Conservation (phyloP, 192 early-diverging fungal species). For the Podila epicladia region DNA sequence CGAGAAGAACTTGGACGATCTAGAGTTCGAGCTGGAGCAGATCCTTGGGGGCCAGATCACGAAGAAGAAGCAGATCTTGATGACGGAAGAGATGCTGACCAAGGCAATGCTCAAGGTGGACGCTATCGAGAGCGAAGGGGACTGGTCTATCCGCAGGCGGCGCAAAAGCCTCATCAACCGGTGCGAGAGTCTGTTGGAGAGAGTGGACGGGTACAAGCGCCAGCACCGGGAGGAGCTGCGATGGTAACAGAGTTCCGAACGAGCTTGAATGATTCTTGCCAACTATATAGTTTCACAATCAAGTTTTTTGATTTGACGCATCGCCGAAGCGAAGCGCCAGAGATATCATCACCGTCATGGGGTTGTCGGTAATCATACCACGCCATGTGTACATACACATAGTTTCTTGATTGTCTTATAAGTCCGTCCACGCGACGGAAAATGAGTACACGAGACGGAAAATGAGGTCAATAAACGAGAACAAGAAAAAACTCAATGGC, state of each 20-base stretch:
- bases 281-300: no score
- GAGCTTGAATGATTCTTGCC: no score
- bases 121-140: slow-evolving; percentile 36
- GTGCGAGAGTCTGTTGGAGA: slow-evolving; percentile 17
- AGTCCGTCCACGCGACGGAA: no score
- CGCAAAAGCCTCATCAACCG: slow-evolving; percentile 28
- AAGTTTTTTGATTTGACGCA: no score
- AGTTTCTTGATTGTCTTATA: no score
- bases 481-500: no score
- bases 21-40: slow-evolving; percentile 15
- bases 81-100: slow-evolving; percentile 47
- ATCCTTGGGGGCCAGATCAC: slow-evolving; percentile 15
- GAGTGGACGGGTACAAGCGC: slow-evolving; percentile 31
- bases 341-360: no score
- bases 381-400: no score
- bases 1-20: background rate
- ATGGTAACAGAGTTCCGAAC: background rate
- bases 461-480: no score
- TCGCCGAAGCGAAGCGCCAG: no score
- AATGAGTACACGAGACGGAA: no score
- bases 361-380: no score
- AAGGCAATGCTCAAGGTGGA: slow-evolving; percentile 47
- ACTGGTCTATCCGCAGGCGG: slow-evolving; percentile 23
- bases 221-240: background rate
- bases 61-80: slow-evolving; percentile 21